Evolutionary conservation across 1,139 yeast genomes (phyloP).

Genomic region (Taiozyma sp.): DNA sequence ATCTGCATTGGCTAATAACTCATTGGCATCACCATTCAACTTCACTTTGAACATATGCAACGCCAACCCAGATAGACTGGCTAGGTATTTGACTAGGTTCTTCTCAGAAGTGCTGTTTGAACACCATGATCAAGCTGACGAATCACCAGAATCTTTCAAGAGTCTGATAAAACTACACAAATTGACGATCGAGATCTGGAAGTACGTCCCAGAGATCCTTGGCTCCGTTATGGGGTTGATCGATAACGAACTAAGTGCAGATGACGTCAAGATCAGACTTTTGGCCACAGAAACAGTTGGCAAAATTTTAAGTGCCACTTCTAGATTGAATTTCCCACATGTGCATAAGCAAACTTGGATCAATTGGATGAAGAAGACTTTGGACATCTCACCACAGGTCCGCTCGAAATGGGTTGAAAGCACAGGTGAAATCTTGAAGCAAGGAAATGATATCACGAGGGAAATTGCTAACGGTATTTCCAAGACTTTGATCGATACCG

Average conservation of each 20-base stretch:
- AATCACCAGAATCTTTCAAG: slow-evolving; percentile 31
- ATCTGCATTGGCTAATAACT: slow-evolving; percentile 24
- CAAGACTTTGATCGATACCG: slow-evolving; percentile 69
- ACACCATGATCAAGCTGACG: slow-evolving; percentile 25
- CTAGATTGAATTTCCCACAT: slow-evolving; percentile 52
- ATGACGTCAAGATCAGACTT: slow-evolving; percentile 54
- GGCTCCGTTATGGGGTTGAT: slow-evolving; percentile 73
- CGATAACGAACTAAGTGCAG: slow-evolving; percentile 76
- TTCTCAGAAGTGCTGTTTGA: slow-evolving; percentile 72
- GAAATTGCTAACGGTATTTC: slow-evolving; percentile 57
- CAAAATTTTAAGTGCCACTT: slow-evolving; percentile 46
- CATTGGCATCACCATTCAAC: slow-evolving; percentile 53
- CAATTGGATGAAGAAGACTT: slow-evolving; percentile 69
- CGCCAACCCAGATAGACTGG: slow-evolving; percentile 65
- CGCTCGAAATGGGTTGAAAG: slow-evolving; percentile 68
- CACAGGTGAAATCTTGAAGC: slow-evolving; percentile 38
- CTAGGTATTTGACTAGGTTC: slow-evolving; percentile 73
- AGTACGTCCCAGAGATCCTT: slow-evolving; percentile 66
- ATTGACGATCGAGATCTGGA: slow-evolving; percentile 69
- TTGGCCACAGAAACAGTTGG: slow-evolving; percentile 76
- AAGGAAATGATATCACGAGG: slow-evolving; percentile 41
- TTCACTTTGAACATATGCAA: slow-evolving; percentile 67
- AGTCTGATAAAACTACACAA: slow-evolving; percentile 56
- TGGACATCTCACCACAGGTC: slow-evolving; percentile 62
- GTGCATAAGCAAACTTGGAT: slow-evolving; percentile 59